phyloP scores from a whole-genome alignment of 2,329 filamentous ascomycete genomes.

The Penicillium sp. region DNA sequence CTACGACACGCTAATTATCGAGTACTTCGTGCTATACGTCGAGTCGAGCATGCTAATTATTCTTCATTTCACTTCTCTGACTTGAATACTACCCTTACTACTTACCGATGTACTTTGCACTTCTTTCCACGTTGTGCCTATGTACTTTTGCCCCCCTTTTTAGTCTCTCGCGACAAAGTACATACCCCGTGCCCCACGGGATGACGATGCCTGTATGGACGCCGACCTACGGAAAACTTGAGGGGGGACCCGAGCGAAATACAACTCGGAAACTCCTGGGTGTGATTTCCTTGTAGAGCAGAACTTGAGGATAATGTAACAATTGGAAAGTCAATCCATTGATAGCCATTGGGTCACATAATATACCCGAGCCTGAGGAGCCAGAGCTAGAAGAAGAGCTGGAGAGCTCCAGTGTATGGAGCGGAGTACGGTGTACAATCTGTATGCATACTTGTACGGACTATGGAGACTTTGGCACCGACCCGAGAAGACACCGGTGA shows the following conservation, averaged over 20 bases:
- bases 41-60: neutral
- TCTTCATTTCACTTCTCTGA: neutral
- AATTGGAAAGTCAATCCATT: neutral
- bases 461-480: neutral
- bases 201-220: conserved; percentile 1
- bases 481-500: conserved; percentile 13
- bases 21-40: neutral
- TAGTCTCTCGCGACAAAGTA: neutral
- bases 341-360: neutral
- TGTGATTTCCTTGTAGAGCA: neutral
- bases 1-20: neutral
- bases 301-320: neutral
- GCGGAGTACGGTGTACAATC: no score
- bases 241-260: neutral
- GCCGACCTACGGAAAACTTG: neutral
- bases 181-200: conserved; percentile 2
- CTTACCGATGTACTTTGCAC: neutral
- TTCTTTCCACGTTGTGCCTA: neutral
- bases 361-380: neutral
- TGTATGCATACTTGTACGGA: neutral
- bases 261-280: neutral
- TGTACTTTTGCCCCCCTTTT: neutral
- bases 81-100: no score
- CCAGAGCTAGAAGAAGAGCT: neutral
- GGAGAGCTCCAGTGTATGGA: neutral